Conservation (phyloP, 495 filamentous ascomycete species). For the Hyaloscypha bicolor region DNA sequence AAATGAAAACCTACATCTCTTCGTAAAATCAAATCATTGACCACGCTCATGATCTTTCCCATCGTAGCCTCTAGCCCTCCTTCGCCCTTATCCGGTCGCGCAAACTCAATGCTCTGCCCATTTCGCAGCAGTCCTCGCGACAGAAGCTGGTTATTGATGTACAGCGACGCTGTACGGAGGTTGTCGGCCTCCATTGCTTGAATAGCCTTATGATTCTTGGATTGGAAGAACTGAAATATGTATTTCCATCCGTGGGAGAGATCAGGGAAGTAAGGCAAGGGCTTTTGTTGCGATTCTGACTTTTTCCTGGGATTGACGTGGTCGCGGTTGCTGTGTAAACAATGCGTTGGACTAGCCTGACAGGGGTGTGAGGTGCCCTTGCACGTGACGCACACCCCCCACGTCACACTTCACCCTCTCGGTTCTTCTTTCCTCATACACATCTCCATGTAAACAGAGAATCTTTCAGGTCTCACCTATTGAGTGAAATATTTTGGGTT, state of each 20-base stretch:
- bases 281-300: not conserved
- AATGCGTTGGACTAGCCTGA: not conserved
- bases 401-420: not conserved
- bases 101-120: slow-evolving; percentile 85
- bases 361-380: not conserved
- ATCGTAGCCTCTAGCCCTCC: slow-evolving; percentile 69
- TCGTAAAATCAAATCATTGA: slow-evolving; percentile 85
- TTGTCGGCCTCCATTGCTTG: slow-evolving; percentile 72
- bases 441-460: no score
- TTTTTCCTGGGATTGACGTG: not conserved
- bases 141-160: slow-evolving; percentile 94
- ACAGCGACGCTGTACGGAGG: slow-evolving; percentile 84
- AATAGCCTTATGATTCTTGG: not conserved
- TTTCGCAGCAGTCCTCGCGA: slow-evolving; percentile 85
- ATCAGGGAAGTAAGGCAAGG: not conserved
- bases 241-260: not conserved
- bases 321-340: slow-evolving; percentile 12
- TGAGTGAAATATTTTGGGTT: no score
- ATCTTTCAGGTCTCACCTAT: no score
- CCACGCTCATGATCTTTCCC: slow-evolving; percentile 84
- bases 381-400: not conserved
- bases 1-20: slow-evolving; percentile 68
- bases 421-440: not conserved
- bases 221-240: not conserved
- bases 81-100: slow-evolving; percentile 67